Evolutionary conservation across 495 filamentous ascomycete genomes (phyloP).

Genomic region (Rhizodiscina lignyota): DNA sequence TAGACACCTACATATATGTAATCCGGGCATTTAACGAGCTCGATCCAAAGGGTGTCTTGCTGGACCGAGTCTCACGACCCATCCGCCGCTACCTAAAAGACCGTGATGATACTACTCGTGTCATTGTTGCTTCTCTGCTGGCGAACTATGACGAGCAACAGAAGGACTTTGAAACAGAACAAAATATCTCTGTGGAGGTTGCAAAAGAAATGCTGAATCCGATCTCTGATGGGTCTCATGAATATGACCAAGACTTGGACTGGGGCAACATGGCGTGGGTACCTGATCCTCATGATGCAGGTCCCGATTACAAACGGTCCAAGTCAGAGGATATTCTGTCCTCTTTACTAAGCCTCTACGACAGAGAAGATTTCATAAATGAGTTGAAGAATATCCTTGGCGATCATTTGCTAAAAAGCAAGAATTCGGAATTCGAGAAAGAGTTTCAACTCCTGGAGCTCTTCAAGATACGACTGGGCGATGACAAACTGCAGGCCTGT

Average conservation of each 20-base stretch:
- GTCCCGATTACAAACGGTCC: slow-evolving; percentile 76
- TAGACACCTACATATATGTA: slow-evolving; percentile 80
- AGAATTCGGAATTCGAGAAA: slow-evolving; percentile 53
- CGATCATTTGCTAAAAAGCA: slow-evolving; percentile 52
- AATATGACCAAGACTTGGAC: slow-evolving; percentile 53
- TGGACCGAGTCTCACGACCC: slow-evolving; percentile 68
- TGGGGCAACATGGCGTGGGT: slow-evolving; percentile 86
- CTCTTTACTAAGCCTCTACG: slow-evolving; percentile 71
- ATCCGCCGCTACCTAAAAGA: slow-evolving; percentile 78
- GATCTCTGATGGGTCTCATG: slow-evolving; percentile 21
- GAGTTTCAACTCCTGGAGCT: slow-evolving; percentile 72
- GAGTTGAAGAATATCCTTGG: slow-evolving; percentile 78
- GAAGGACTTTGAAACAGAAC: slow-evolving; percentile 1
- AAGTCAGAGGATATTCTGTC: slow-evolving; percentile 85
- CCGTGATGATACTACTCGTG: slow-evolving; percentile 82
- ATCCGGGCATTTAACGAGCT: slow-evolving; percentile 81
- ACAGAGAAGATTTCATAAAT: slow-evolving; percentile 81
- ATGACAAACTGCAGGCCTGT: slow-evolving; percentile 68
- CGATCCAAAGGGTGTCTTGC: slow-evolving; percentile 78
- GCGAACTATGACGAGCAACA: slow-evolving; percentile 41
- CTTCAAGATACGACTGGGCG: slow-evolving; percentile 77
- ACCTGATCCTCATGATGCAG: slow-evolving; percentile 84
- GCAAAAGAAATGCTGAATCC: slow-evolving; percentile 50
- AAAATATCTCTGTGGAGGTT: slow-evolving; percentile 55
- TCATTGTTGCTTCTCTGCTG: slow-evolving; percentile 74